Evolutionary conservation across 805 yeast genomes (phyloP), one percentile per base, ranked within the genome.

Genomic region (Candida suzukii): DNA sequence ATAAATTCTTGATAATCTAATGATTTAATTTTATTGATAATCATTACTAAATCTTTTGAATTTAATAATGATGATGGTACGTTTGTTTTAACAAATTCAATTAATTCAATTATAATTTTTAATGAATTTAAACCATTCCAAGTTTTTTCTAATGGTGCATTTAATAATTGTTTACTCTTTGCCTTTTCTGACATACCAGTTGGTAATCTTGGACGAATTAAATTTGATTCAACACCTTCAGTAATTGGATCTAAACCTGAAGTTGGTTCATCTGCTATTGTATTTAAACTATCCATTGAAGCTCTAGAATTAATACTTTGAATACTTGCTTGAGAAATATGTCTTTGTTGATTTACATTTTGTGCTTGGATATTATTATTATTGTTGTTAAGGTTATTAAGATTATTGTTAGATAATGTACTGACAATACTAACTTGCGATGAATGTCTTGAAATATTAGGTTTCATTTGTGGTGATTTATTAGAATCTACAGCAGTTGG

Each of bases 131-230:
- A 68, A 1, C 85, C 85, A 17, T 77, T 71, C 85, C 86, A 77
- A 0, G 75, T 64, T 36, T 66, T 54, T 25, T 65, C 63, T 32
- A 80, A 52, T 3, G 80, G 70, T 3, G 74, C 68, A 45, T 72
- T 71, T 29, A 60, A 58, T 0, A 80, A 76, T 26, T 68, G 58
- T 46, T 81, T 80, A 14, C 75, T 73, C 35, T 67, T 70, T 2
- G 82, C 78, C 38, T 66, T 73, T 16, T 54, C 50, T 0, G 85
- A 74, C 85, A 80, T 78, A 3, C 87, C 86, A 1, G 68, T 57
- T 4, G 82, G 83, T 12, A 68, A 70, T 21, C 56, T 64, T 6
- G 84, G 78, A 41, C 74, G 57, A 29, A 64, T 50, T 38, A 76
- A 55, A 29, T 67, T 70, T 29, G 66, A 62, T n/a, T 54, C 66